Conservation (phyloP, 2,329 filamentous ascomycete species). For the Blastomyces emzantsi region DNA sequence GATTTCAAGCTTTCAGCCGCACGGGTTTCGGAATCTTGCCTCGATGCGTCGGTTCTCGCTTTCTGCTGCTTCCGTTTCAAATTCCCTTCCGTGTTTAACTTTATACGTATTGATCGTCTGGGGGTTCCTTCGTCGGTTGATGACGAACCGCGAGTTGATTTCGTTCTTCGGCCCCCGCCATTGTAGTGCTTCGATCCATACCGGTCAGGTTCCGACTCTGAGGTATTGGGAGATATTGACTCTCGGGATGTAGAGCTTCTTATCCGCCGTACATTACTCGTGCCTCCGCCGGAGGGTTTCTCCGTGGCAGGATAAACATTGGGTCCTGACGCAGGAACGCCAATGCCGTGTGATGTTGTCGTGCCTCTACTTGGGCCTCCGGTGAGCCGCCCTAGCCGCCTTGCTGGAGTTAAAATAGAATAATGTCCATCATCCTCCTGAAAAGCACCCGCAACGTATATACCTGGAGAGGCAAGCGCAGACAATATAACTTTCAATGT, state of each 20-base stretch:
- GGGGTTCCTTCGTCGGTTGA: conserved; percentile 55
- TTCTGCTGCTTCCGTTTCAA: conserved; percentile 56
- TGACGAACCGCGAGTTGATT: conserved; percentile 22
- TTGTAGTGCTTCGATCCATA: conserved; percentile 19
- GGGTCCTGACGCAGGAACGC: conserved; percentile 17
- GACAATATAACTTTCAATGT: conserved; percentile 71
- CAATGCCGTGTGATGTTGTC: conserved; percentile 17
- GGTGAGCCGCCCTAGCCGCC: conserved; percentile 17
- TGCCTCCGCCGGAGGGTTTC: conserved; percentile 21
- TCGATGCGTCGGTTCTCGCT: conserved; percentile 21
- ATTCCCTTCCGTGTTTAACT: conserved; percentile 70
- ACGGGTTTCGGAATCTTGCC: conserved; percentile 31
- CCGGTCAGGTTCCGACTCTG: conserved; percentile 47
- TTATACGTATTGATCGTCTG: conserved; percentile 80
- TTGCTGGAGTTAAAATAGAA: conserved; percentile 34
- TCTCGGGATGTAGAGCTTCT: conserved; percentile 29
- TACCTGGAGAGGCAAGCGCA: conserved; percentile 66
- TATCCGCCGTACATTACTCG: conserved; percentile 25
- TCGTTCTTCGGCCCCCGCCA: conserved; percentile 23
- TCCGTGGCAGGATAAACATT: conserved; percentile 22
- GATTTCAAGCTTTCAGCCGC: conserved; percentile 82
- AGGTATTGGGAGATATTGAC: conserved; percentile 43
- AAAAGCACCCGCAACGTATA: conserved; percentile 74
- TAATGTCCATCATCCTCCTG: conserved; percentile 73
- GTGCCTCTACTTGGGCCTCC: conserved; percentile 9